Conservation (phyloP, 345 rosid genomes). For the Anacardium occidentale region DNA sequence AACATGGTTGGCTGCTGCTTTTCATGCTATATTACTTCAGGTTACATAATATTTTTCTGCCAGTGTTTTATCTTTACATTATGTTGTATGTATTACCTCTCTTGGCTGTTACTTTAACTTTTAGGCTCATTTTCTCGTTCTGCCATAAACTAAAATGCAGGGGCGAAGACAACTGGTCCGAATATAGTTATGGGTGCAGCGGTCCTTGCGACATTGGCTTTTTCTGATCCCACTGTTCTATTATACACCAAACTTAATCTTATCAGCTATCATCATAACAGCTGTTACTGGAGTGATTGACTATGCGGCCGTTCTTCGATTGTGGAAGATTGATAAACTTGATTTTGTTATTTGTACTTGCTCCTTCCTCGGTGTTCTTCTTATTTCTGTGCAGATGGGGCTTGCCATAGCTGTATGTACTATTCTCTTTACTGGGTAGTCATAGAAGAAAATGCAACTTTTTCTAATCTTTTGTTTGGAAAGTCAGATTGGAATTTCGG, state of each 20-base stretch:
- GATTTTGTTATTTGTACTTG: conserved; percentile 38
- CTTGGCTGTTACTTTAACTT: too few species aligned
- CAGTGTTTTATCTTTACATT: not conserved
- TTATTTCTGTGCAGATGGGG: conserved; percentile 38
- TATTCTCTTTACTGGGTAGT: not conserved
- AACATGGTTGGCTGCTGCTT: conserved; percentile 42
- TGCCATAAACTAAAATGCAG: conserved; percentile 46
- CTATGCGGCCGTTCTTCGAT: conserved; percentile 22
- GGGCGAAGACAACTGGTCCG: conserved; percentile 36
- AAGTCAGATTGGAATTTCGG: conserved; percentile 26
- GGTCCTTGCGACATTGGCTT: conserved; percentile 34
- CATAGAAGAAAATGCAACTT: too few species aligned
- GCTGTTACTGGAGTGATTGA: conserved; percentile 43
- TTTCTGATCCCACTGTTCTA: conserved; percentile 44
- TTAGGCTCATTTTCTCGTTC: conserved; percentile 43
- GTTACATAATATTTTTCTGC: conserved; percentile 7
- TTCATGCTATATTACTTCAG: conserved; percentile 47
- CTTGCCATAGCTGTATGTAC: conserved; percentile 38
- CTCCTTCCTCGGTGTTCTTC: conserved; percentile 45
- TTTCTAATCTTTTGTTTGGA: not conserved
- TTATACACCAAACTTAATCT: conserved; percentile 35
- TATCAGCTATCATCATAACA: conserved; percentile 41
- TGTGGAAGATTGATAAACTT: conserved; percentile 50
- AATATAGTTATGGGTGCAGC: conserved; percentile 42
- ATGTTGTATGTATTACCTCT: not conserved